Conservation (phyloP, 306 rosid genomes). For the Cicer chorassanicum region DNA sequence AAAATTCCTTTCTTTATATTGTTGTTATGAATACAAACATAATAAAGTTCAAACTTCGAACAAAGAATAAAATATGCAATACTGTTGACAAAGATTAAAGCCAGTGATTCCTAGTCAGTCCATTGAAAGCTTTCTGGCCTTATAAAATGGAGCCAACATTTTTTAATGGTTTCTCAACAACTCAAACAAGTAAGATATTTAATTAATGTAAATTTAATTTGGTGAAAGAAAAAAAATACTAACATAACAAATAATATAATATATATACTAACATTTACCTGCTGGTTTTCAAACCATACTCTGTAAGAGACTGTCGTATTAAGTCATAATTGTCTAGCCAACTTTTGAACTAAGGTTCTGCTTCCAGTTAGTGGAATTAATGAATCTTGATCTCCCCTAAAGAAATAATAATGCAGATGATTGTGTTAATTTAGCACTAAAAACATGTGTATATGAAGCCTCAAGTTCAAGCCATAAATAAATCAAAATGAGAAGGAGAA, state of each 20-base stretch:
- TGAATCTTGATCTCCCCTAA: constrained; percentile 98
- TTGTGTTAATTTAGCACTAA: constrained; percentile 36
- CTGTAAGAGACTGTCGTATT: constrained; percentile 81
- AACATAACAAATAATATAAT: too few relatives aligned
- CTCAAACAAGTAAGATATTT: constrained; percentile 27
- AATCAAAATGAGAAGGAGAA: constrained; percentile 6
- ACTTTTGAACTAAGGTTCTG: constrained; percentile 76
- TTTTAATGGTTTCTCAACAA: neutral
- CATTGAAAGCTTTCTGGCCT: constrained; percentile 31
- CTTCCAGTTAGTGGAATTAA: constrained; percentile 94
- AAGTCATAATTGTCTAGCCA: constrained; percentile 68
- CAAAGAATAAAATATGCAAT: constrained; percentile 27
- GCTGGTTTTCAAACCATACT: constrained; percentile 91
- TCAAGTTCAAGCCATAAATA: constrained; percentile 35
- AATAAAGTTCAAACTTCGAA: constrained; percentile 26
- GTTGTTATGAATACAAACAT: constrained; percentile 15
- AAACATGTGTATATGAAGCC: neutral
- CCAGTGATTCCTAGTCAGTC: constrained; percentile 1
- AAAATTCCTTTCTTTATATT: neutral
- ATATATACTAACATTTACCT: constrained; percentile 49
- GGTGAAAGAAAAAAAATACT: too few relatives aligned
- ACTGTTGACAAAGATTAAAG: constrained; percentile 28
- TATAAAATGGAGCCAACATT: constrained; percentile 23
- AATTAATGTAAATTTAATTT: neutral
- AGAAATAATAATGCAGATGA: constrained; percentile 22